A percentile compares a stretch with the other conserved stretches of the same genome.
phyloP scores from a whole-genome alignment of 345 rosid species.

The Cardamine chenopodiifolia region DNA sequence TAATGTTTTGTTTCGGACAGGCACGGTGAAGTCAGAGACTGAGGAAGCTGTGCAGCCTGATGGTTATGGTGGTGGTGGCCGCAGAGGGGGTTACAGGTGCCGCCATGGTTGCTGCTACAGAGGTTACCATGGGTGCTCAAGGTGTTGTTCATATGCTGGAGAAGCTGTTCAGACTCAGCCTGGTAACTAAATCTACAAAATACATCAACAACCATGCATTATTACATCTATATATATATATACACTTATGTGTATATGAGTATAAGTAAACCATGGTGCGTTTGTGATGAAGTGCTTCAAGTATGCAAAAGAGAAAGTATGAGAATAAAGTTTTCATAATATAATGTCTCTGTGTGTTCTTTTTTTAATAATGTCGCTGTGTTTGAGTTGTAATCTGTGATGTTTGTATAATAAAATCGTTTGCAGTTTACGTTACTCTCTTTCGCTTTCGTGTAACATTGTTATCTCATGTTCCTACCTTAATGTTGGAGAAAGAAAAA shows the following conservation, averaged over 20 bases:
- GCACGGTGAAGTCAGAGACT: background rate
- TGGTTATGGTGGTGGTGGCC: conserved; percentile 2
- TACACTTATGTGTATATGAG: background rate
- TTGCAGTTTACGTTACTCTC: background rate
- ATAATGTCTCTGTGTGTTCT: background rate
- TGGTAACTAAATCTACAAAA: conserved; percentile 6
- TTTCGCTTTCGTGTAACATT: background rate
- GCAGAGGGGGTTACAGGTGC: too few species aligned
- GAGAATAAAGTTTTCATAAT: conserved; percentile 12
- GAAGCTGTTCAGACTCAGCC: conserved; percentile 25
- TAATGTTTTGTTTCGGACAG: background rate
- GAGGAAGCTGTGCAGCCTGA: conserved; percentile 27
- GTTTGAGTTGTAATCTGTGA: background rate
- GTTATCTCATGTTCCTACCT: background rate
- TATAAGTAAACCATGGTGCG: background rate
- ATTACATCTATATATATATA: background rate
- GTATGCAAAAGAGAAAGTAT: background rate
- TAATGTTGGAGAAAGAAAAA: too few species aligned
- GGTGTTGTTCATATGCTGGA: conserved; percentile 32
- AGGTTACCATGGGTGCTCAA: conserved; percentile 19
- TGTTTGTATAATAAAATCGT: conserved; percentile 9
- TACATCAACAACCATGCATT: conserved; percentile 11
- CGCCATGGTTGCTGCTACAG: conserved; percentile 25
- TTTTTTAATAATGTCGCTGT: background rate
- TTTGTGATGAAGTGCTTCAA: background rate